Conservation (phyloP, 331 rosid species). For the Rhamnella rubrinervis region DNA sequence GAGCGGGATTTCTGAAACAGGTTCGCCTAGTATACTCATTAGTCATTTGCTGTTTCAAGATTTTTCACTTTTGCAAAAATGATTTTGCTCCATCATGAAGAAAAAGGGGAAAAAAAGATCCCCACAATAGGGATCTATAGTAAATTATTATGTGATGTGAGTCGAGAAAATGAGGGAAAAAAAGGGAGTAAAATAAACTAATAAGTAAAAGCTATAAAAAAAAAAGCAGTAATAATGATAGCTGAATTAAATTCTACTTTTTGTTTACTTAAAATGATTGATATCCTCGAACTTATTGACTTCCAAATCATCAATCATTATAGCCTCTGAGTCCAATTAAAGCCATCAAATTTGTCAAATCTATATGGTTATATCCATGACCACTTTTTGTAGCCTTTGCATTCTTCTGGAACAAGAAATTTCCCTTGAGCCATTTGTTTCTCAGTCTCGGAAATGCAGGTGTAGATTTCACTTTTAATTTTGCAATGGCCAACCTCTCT, state of each 20-base stretch:
- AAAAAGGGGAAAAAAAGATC: neutral
- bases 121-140: neutral
- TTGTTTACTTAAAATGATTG: too few species aligned
- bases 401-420: neutral
- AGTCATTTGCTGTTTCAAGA: neutral
- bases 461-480: neutral
- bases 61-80: neutral
- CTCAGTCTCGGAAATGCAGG: neutral
- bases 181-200: too few species aligned
- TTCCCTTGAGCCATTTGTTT: neutral
- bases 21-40: slow-evolving; percentile 38
- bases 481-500: neutral
- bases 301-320: too few species aligned
- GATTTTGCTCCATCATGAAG: neutral
- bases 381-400: neutral
- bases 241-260: too few species aligned
- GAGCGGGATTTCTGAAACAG: slow-evolving; percentile 96
- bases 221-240: too few species aligned
- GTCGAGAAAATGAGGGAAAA: too few species aligned
- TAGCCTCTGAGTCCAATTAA: too few species aligned
- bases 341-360: too few species aligned
- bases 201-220: too few species aligned
- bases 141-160: too few species aligned
- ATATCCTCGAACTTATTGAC: too few species aligned
- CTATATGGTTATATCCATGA: too few species aligned